Base-by-base conservation (phyloP, 306 rosid species). In the Quillaja saponaria region DNA sequence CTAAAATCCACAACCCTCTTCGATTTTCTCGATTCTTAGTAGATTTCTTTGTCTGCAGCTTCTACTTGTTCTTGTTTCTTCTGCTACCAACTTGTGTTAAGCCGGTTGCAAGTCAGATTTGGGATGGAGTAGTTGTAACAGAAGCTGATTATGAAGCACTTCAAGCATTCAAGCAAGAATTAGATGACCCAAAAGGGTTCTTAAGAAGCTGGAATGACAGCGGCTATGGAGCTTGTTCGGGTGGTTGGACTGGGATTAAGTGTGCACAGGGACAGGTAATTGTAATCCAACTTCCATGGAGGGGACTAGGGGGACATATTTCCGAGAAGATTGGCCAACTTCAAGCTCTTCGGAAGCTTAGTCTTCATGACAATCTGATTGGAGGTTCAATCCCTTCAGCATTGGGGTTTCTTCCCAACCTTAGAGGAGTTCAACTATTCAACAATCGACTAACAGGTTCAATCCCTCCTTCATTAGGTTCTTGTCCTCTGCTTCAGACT, bases 191-290 rank as follows among this genome's bases (percentile, higher is more conserved):
- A 6, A 71, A 81, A 68, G 97, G 97, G 61, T 85, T 85, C 77
- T 51, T 91, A 40, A 69, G 66, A 76, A 87, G 86, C 76, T 91
- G 96, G 97, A 91, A 91, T 58, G 96, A 81, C 58, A 87, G 84
- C 16, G 89, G 89, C 42, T 83, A 66, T 59, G 97, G 96, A 46
- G 95, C 97, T 42, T 87, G 97, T 63, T 87, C 96, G 3, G 95
- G 97, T 15, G 86, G 81, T 17, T 91, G 96, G 97, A 77, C 44
- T 54, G 97, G 97, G 15, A 87, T 91, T 64, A 91, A 91, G 71
- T 91, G 97, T 74, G 95, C 96, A 16, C 88, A 87, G 71, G 97
- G 97, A 53, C 89, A 85, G 58, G 97, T 91, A 8, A 91, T 91
- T 75, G 96, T 87, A 6, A 78, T 91, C 37, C 86, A 91, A 75